A percentile compares a stretch with the other conserved stretches of the same genome.
Conservation (phyloP, 805 yeast species). For the Candida silvatica region DNA sequence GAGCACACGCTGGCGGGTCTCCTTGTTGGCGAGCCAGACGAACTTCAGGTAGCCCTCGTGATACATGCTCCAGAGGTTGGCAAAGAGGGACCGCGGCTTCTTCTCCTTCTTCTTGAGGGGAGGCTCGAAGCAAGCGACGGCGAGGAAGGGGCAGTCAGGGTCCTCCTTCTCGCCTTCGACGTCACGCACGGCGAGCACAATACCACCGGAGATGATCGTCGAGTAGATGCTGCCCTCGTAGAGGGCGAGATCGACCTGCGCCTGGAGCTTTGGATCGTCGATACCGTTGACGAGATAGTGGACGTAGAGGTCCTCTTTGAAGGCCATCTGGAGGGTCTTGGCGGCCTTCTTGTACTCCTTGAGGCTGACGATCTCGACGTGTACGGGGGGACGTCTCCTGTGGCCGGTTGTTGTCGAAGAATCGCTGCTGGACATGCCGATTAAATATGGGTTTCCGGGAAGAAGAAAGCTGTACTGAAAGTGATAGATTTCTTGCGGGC, state of each 20-base stretch:
- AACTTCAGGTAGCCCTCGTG: slow-evolving; percentile 26
- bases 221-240: slow-evolving; percentile 48
- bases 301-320: slow-evolving; percentile 46
- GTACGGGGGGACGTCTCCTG: slow-evolving; percentile 2
- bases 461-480: too few relatives aligned
- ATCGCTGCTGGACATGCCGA: neutral
- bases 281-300: slow-evolving; percentile 38
- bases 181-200: slow-evolving; percentile 43
- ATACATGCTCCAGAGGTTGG: slow-evolving; percentile 25
- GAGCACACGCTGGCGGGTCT: slow-evolving; percentile 40
- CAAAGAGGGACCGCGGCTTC: slow-evolving; percentile 21
- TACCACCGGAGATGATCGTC: slow-evolving; percentile 35
- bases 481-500: too few relatives aligned
- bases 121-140: slow-evolving; percentile 42
- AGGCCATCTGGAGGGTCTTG: slow-evolving; percentile 41
- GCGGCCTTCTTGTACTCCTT: slow-evolving; percentile 49
- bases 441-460: too few relatives aligned
- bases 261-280: slow-evolving; percentile 25
- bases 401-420: slow-evolving; percentile 1
- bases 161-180: slow-evolving; percentile 32
- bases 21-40: slow-evolving; percentile 27
- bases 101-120: slow-evolving; percentile 15
- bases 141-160: slow-evolving; percentile 37
- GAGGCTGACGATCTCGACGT: slow-evolving; percentile 24
- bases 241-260: slow-evolving; percentile 37